These are phyloP conservation scores for Coemansia reversa DNA, from an alignment of 192 early-diverging fungal genomes.

Conservation along the genomic window DNA sequence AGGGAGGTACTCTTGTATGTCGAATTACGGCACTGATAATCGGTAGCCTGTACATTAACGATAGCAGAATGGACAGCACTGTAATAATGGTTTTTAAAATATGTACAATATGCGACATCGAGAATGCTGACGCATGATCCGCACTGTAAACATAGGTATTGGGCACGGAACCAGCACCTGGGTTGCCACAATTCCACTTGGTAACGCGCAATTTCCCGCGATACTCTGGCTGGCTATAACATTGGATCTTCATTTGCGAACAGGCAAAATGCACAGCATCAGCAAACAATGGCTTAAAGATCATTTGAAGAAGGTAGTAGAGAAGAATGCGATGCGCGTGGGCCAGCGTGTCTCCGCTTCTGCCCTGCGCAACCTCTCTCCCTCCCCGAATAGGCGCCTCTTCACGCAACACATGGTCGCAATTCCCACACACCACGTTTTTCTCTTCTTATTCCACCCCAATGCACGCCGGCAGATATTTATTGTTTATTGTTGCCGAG, in stretches of 20 bases:
- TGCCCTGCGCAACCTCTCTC: not conserved
- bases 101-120: not conserved
- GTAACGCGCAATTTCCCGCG: not conserved
- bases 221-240: not conserved
- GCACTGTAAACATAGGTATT: not conserved
- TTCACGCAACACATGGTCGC: conserved; percentile 1
- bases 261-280: not conserved
- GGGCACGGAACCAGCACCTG: not conserved
- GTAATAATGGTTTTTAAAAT: not conserved
- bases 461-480: not conserved
- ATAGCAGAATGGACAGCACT: not conserved
- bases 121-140: not conserved
- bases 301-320: not conserved
- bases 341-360: not conserved
- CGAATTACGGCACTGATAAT: not conserved
- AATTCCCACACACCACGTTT: conserved; percentile 8
- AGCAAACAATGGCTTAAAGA: not conserved
- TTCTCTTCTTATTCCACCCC: not conserved
- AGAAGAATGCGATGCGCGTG: not conserved
- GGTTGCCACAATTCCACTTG: not conserved
- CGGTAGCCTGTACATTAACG: not conserved
- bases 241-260: not conserved
- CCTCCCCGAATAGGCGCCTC: not conserved
- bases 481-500: conserved; percentile 1
- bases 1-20: not conserved